Evolutionary conservation across 768 basidiomycete species (phyloP).

Genomic region (Tremella fuciformis): DNA sequence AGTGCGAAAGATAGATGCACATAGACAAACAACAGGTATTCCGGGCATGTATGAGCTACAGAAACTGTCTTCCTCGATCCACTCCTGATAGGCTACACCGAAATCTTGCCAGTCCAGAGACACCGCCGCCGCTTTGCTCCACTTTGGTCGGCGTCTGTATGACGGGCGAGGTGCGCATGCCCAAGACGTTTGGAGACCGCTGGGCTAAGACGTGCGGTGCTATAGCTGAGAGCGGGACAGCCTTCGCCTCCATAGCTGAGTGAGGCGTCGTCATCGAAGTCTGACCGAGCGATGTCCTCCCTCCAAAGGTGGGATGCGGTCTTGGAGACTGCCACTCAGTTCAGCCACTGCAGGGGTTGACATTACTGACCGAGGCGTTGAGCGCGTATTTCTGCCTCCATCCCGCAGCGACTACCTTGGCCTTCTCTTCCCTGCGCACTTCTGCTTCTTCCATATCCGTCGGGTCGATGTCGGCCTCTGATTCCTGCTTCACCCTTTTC

Average conservation of each 20-base stretch:
- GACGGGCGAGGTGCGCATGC: background rate
- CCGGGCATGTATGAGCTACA: too few species aligned
- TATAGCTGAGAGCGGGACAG: background rate
- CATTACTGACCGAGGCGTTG: background rate
- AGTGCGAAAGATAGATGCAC: slow-evolving; percentile 14
- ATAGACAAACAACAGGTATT: too few species aligned
- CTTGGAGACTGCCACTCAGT: background rate
- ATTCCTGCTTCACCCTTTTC: slow-evolving; percentile 13
- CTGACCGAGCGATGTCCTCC: background rate
- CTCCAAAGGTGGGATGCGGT: background rate
- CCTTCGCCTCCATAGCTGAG: too few species aligned
- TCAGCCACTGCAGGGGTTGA: background rate
- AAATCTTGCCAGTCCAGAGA: background rate
- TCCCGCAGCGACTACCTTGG: slow-evolving; percentile 28
- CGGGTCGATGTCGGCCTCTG: slow-evolving; percentile 5
- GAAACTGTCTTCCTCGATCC: too few species aligned
- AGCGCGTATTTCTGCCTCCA: slow-evolving; percentile 38
- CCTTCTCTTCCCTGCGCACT: slow-evolving; percentile 20
- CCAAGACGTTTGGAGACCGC: background rate
- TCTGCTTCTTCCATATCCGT: slow-evolving; percentile 18
- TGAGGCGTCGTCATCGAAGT: too few species aligned
- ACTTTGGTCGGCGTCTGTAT: background rate
- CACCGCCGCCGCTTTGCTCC: too few species aligned
- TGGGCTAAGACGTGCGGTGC: background rate
- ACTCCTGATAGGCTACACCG: background rate